Conservation (phyloP, 2,329 filamentous ascomycete genomes). For the Verticillium klebahnii region DNA sequence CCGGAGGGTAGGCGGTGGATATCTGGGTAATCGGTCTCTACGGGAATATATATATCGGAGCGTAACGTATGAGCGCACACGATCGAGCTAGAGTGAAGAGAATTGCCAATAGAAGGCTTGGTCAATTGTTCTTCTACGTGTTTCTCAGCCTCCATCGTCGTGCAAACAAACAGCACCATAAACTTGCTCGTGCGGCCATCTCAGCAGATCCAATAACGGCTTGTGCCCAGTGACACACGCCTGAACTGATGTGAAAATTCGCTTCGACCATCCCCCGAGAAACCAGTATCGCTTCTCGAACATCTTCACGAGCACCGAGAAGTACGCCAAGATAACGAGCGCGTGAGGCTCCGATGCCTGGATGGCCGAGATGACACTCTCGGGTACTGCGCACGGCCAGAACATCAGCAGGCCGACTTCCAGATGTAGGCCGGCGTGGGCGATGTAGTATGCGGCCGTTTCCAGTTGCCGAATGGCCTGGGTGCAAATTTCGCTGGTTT, state of each 20-base stretch:
- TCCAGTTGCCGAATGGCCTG: constrained; percentile 14
- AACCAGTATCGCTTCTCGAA: constrained; percentile 22
- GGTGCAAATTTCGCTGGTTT: constrained; percentile 13
- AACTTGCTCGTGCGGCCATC: not conserved
- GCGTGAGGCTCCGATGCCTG: constrained; percentile 16
- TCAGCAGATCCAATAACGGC: not conserved
- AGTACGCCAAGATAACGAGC: constrained; percentile 20
- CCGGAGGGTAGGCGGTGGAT: too few species aligned
- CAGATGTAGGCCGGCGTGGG: constrained; percentile 16
- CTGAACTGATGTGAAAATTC: constrained; percentile 7
- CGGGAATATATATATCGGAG: too few species aligned
- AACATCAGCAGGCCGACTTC: constrained; percentile 17
- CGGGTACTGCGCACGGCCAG: constrained; percentile 20
- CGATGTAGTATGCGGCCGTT: constrained; percentile 12
- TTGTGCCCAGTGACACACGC: not conserved
- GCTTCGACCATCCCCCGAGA: constrained; percentile 18
- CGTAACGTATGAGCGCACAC: too few species aligned
- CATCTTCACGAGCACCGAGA: constrained; percentile 16
- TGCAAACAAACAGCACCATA: not conserved
- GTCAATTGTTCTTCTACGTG: too few species aligned
- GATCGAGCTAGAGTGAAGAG: too few species aligned
- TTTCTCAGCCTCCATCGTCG: too few species aligned
- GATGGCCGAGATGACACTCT: constrained; percentile 20
- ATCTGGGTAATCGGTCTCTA: too few species aligned
- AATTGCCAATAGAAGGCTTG: too few species aligned